Evolutionary conservation across 2,329 filamentous ascomycete species (phyloP), one percentile per base, ranked within the genome.

Genomic region (Monilinia fructicola): DNA sequence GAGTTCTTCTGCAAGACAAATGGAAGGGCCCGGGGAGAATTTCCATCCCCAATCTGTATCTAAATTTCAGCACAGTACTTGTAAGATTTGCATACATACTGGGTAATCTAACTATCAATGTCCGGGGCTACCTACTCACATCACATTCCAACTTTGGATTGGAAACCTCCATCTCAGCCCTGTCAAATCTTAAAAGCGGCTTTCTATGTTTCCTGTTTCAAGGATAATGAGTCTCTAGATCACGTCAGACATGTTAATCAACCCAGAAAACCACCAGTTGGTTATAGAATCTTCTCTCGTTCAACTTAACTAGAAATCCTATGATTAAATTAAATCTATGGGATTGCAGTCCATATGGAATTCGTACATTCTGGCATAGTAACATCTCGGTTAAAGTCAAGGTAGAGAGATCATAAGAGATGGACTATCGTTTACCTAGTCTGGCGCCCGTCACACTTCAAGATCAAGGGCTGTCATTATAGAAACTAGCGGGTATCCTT

Each of bases 171-270:
- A 58, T 44, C 14, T 58, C 54, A 44, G 38, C 40, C 42, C 56
- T 60, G 56, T 35, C n/a, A 16, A 38, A 23, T 38, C 4, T 60
- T 18, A 60, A 21, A 48, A 60, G 56, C 44, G 28, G 28, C 56
- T 60, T 38, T 23, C 54, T 48, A 48, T 48, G 6, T 59, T 46
- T 59, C 56, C 44, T 59, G 56, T 48, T 59, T 60, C 21, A 48
- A 60, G 28, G 21, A 21, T 9, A 23, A 35, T 23, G 56, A 35
- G 55, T 21, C 26, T 35, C 31, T 35, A 35, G 28, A 60, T 60
- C 56, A 59, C 42, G 55, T 59, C 55, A 58, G 40, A 46, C 21
- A 14, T n/a, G 23, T 58, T 9, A 28, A 31, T 59, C 3, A 40
- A 46, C 6, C 40, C 23, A 58, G 44, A 38, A n/a, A 58, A 31